Evolutionary conservation across 1,284 basidiomycete genomes (phyloP).

Genomic region (Peniophora sp.): DNA sequence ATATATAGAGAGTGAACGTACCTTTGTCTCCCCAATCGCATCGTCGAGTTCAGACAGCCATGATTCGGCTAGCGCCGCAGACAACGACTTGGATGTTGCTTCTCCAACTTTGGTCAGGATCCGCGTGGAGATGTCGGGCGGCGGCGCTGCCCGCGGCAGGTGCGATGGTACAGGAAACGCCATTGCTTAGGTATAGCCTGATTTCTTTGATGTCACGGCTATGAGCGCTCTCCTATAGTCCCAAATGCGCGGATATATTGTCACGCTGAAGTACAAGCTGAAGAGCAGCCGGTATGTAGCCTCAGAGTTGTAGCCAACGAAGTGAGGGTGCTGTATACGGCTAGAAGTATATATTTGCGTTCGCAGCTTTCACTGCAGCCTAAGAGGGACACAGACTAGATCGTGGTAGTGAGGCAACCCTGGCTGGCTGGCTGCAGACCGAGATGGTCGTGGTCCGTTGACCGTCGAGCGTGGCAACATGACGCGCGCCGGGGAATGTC

Average conservation of each 20-base stretch:
- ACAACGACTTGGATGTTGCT: slow-evolving; percentile 47
- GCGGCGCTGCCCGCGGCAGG: slow-evolving; percentile 45
- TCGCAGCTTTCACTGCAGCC: no score
- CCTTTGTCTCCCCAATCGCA: slow-evolving; percentile 61
- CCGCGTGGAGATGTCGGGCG: slow-evolving; percentile 57
- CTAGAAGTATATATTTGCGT: no score
- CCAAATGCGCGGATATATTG: no score
- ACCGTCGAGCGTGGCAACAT: no score
- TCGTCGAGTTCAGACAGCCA: slow-evolving; percentile 68
- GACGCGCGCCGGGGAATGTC: no score
- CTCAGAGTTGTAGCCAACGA: no score
- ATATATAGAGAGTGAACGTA: slow-evolving; percentile 18
- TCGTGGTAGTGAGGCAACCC: not conserved
- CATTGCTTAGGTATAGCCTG: slow-evolving; percentile 34
- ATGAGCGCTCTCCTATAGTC: no score
- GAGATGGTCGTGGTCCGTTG: no score
- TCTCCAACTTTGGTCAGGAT: slow-evolving; percentile 64
- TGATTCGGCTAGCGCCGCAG: slow-evolving; percentile 47
- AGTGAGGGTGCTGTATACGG: no score
- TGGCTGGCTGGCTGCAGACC: not conserved
- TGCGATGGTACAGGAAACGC: slow-evolving; percentile 65
- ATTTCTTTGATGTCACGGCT: no score
- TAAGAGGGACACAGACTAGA: not conserved
- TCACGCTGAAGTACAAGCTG: no score
- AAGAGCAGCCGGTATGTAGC: no score